Conservation (phyloP, 2,329 filamentous ascomycete species). For the Fusarium sp. region DNA sequence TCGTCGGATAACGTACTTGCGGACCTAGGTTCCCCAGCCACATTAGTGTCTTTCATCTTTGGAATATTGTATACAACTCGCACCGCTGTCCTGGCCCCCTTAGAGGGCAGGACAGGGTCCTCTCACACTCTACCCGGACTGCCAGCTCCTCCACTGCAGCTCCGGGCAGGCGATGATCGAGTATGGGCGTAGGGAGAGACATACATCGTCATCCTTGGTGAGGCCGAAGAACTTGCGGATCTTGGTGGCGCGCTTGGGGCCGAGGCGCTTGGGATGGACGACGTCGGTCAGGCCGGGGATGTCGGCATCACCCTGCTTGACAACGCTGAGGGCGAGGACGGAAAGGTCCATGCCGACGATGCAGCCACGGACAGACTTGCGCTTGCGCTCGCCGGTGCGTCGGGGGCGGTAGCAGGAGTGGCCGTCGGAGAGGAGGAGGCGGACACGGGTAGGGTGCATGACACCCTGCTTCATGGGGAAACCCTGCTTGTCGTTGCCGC, state of each 20-base stretch:
- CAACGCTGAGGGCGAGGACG: conserved; percentile 92
- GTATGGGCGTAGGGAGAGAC: conserved; percentile 69
- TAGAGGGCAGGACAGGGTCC: conserved; percentile 42
- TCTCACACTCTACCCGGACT: conserved; percentile 72
- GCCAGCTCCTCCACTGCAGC: conserved; percentile 58
- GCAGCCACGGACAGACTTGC: conserved; percentile 98
- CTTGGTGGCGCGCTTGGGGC: conserved; percentile 99
- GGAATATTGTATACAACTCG: conserved; percentile 38
- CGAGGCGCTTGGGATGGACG: conserved; percentile 98
- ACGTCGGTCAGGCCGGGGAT: conserved; percentile 97
- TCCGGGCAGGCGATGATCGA: conserved; percentile 78
- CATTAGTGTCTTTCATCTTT: conserved; percentile 52
- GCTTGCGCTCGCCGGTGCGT: conserved; percentile 98
- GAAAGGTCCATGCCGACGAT: conserved; percentile 97
- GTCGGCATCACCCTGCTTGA: conserved; percentile 97
- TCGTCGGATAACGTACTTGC: conserved; percentile 99
- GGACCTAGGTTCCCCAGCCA: conserved; percentile 72
- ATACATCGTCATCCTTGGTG: conserved; percentile 99
- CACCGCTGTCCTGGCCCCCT: conserved; percentile 28
- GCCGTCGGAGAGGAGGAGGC: conserved; percentile 93
- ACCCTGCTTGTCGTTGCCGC: conserved; percentile 99
- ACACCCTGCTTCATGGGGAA: conserved; percentile 99
- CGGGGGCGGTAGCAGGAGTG: conserved; percentile 99
- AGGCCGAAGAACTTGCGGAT: conserved; percentile 99
- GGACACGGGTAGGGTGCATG: conserved; percentile 98